Evolutionary conservation across 805 yeast species (phyloP).

Genomic region (Candida sphagnicola): DNA sequence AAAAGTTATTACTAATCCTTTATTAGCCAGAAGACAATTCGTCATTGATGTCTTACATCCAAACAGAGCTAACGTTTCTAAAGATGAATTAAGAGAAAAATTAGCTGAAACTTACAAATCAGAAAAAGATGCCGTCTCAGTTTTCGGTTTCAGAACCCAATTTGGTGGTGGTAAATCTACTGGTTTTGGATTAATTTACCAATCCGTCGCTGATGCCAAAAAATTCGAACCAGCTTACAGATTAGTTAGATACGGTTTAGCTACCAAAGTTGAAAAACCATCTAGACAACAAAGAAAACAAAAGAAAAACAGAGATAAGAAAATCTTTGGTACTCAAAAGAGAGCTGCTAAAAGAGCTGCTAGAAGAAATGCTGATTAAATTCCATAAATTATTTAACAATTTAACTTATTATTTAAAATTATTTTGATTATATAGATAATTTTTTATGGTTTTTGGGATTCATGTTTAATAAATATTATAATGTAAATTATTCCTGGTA

Average conservation of each 20-base stretch:
- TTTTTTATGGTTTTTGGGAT: conserved; percentile 1
- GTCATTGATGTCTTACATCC: conserved; percentile 99
- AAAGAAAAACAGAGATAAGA: conserved; percentile 99
- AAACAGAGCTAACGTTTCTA: conserved; percentile 98
- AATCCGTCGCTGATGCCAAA: conserved; percentile 96
- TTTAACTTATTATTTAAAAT: conserved; percentile 1
- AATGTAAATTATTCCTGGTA: conserved; percentile 1
- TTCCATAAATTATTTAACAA: conserved; percentile 6
- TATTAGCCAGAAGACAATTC: conserved; percentile 98
- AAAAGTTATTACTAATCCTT: conserved; percentile 98
- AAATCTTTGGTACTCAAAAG: conserved; percentile 97
- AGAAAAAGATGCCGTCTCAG: conserved; percentile 92
- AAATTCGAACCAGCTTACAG: conserved; percentile 99
- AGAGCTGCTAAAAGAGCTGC: conserved; percentile 90
- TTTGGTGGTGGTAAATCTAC: conserved; percentile 99
- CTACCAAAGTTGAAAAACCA: conserved; percentile 92
- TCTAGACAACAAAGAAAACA: conserved; percentile 99
- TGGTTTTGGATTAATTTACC: conserved; percentile 99
- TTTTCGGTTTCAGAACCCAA: conserved; percentile 98
- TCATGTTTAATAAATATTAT: conserved; percentile 1
- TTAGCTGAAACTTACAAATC: conserved; percentile 85
- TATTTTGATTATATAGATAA: neutral
- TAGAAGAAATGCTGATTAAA: conserved; percentile 83
- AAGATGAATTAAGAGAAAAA: conserved; percentile 97
- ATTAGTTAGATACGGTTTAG: conserved; percentile 98